Percentiles rank a stretch among this genome's conserved stretches.
Evolutionary conservation across 768 basidiomycete genomes (phyloP).

Genomic region (Boletus tomentosulus): DNA sequence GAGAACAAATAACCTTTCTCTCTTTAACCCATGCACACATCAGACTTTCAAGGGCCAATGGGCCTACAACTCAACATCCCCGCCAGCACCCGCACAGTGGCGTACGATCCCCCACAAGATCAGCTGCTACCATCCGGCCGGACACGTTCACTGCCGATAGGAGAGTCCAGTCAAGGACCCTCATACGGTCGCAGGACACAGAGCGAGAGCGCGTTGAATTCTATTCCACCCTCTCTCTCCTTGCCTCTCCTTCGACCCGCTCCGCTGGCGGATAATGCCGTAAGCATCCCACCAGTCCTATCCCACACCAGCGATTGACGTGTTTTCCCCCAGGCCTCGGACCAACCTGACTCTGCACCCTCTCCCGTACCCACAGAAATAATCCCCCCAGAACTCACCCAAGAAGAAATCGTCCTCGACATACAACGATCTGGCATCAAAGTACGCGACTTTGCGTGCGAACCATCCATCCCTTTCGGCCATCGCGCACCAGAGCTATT

Average conservation of each 20-base stretch:
- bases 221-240: conserved; percentile 1
- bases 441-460: conserved; percentile 32
- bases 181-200: conserved; percentile 23
- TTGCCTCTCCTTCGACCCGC: conserved; percentile 9
- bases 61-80: conserved; percentile 12
- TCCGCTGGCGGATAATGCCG: conserved; percentile 21
- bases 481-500: conserved; percentile 25
- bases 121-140: conserved; percentile 8
- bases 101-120: conserved; percentile 10
- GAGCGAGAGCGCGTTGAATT: conserved; percentile 18
- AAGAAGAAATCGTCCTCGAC: conserved; percentile 31
- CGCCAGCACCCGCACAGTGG: conserved; percentile 4
- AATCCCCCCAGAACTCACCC: conserved; percentile 30
- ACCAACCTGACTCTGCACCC: conserved; percentile 20
- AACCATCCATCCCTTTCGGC: conserved; percentile 12
- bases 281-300: conserved; percentile 7
- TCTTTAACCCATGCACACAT: conserved; percentile 15
- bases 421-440: conserved; percentile 27
- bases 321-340: conserved; percentile 5
- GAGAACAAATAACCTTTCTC: not conserved
- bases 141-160: conserved; percentile 19
- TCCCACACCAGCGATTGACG: conserved; percentile 5
- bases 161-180: conserved; percentile 24
- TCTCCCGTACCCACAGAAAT: conserved; percentile 33
- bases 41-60: conserved; percentile 20